phyloP scores from a whole-genome alignment of 1,139 yeast species.

The Candida neerlandica region DNA sequence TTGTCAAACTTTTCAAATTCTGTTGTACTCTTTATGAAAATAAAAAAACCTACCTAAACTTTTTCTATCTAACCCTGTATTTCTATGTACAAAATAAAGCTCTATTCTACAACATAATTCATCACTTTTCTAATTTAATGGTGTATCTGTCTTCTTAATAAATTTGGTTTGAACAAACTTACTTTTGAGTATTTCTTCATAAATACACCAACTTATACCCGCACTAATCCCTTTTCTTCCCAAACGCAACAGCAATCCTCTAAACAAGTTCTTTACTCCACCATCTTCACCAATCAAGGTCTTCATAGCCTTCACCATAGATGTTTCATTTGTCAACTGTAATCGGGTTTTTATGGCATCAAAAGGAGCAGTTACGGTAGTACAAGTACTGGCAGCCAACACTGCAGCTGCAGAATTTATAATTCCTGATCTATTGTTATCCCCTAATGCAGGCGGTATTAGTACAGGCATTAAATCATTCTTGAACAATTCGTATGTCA shows the following conservation, averaged over 20 bases:
- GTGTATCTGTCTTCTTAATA: constrained; percentile 7
- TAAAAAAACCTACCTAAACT: not conserved
- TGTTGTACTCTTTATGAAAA: too few relatives aligned
- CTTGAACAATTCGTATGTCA: constrained; percentile 79
- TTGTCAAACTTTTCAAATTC: too few relatives aligned
- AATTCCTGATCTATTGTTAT: constrained; percentile 43
- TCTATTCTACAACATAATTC: too few relatives aligned
- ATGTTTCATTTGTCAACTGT: constrained; percentile 51
- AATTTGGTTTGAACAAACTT: constrained; percentile 11
- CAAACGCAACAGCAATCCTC: constrained; percentile 80
- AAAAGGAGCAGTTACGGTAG: constrained; percentile 90
- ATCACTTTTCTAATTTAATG: constrained; percentile 5
- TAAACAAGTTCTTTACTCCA: constrained; percentile 64
- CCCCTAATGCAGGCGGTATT: constrained; percentile 10
- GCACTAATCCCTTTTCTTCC: constrained; percentile 88
- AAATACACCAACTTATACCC: constrained; percentile 96
- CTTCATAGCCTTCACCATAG: constrained; percentile 32
- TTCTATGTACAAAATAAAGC: constrained; percentile 1
- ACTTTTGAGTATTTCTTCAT: constrained; percentile 75
- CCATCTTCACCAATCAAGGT: constrained; percentile 55
- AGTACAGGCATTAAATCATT: constrained; percentile 30
- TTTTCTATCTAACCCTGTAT: constrained; percentile 1
- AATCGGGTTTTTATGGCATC: constrained; percentile 92
- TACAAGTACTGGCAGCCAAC: constrained; percentile 75
- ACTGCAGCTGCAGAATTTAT: constrained; percentile 75